These are phyloP conservation scores for Barbarea vulgaris DNA, from an alignment of 345 rosid genomes.

Conservation along the genomic window DNA sequence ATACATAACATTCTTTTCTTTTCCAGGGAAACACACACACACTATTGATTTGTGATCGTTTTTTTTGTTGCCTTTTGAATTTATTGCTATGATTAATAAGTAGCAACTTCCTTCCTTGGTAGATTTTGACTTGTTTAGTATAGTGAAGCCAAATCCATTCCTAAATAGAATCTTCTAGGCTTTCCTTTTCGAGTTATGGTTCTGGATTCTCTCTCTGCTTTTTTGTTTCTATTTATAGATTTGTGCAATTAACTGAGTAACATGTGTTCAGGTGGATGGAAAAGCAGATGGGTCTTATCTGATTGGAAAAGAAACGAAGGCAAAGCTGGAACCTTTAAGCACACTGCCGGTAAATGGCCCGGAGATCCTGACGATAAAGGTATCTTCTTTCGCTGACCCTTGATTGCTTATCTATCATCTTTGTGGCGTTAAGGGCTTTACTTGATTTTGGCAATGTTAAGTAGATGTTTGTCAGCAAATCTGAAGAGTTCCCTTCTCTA, in stretches of 20 bases:
- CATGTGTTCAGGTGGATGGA: slow-evolving; percentile 78
- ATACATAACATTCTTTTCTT: background rate
- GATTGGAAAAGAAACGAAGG: slow-evolving; percentile 92
- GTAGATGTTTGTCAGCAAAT: background rate
- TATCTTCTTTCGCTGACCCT: slow-evolving; percentile 28
- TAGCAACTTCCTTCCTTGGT: background rate
- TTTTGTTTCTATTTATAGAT: slow-evolving; percentile 11
- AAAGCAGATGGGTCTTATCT: slow-evolving; percentile 82
- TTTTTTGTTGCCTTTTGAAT: background rate
- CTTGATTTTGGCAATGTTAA: background rate
- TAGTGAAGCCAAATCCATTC: slow-evolving; percentile 22
- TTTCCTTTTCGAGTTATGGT: slow-evolving; percentile 24
- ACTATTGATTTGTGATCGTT: background rate
- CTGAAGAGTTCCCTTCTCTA: background rate
- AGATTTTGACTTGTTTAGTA: slow-evolving; percentile 8
- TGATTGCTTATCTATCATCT: background rate
- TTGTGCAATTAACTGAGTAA: background rate
- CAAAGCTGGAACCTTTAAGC: slow-evolving; percentile 77
- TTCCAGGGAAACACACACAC: background rate
- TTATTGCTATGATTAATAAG: background rate
- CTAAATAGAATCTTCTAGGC: slow-evolving; percentile 8
- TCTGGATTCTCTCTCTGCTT: background rate
- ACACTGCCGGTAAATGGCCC: slow-evolving; percentile 81
- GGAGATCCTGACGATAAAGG: slow-evolving; percentile 88
- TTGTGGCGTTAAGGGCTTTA: background rate